These are phyloP conservation scores for Quillaja saponaria DNA, from an alignment of 306 rosid genomes.

Conservation along the genomic window DNA sequence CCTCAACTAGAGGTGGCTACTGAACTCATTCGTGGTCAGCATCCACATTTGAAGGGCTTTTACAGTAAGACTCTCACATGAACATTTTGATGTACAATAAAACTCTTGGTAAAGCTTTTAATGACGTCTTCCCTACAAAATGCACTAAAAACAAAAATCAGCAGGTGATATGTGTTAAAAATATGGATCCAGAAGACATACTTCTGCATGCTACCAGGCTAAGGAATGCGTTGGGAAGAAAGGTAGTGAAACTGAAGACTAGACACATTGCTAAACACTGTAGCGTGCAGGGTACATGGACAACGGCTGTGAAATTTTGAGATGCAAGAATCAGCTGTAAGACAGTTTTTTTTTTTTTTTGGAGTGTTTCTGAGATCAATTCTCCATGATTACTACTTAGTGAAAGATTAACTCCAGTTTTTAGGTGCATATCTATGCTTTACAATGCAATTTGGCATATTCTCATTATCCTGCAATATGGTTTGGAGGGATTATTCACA, in stretches of 20 bases:
- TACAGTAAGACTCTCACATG: slow-evolving; percentile 56
- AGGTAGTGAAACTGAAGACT: slow-evolving; percentile 85
- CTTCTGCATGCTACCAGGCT: slow-evolving; percentile 64
- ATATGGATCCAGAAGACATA: slow-evolving; percentile 78
- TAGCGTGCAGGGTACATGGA: slow-evolving; percentile 96
- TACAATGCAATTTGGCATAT: too few species aligned
- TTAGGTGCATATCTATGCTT: too few species aligned
- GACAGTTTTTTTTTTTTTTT: slow-evolving; percentile 21
- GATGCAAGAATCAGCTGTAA: slow-evolving; percentile 17
- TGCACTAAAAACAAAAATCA: slow-evolving; percentile 68
- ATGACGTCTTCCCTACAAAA: slow-evolving; percentile 22
- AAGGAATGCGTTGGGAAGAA: slow-evolving; percentile 86
- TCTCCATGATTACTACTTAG: too few species aligned
- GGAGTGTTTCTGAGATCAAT: neutral
- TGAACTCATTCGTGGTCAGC: slow-evolving; percentile 91
- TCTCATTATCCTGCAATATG: too few species aligned
- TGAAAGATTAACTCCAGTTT: too few species aligned
- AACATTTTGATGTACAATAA: neutral
- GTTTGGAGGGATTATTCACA: too few species aligned
- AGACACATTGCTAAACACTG: slow-evolving; percentile 82
- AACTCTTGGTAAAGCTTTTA: neutral
- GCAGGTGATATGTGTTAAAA: slow-evolving; percentile 79
- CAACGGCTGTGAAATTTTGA: slow-evolving; percentile 65
- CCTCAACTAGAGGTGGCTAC: slow-evolving; percentile 85
- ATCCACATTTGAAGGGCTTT: slow-evolving; percentile 80